Base-by-base conservation (phyloP, 2,329 filamentous ascomycete genomes). In the Pseudogymnoascus destructans region DNA sequence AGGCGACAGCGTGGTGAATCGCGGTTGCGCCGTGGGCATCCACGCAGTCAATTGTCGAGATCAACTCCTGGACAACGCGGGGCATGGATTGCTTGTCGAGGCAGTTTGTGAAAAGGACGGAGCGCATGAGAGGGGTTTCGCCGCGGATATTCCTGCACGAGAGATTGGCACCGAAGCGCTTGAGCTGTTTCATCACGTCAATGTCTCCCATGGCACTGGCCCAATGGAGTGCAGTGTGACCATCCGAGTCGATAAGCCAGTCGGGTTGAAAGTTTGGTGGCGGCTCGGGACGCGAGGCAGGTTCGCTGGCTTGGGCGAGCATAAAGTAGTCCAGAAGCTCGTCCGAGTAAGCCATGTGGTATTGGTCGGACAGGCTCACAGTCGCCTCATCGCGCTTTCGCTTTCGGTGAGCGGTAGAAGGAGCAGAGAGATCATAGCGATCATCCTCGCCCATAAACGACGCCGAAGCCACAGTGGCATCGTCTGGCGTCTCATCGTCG, bases 151-250 rank as follows among this genome's bases (percentile, higher is more conserved):
- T 91, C 58, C 85, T 79, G 2, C 85, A 82, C 27, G 82, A 81
- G 13, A 89, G 77, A 61, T 82, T 82, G 9, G 92, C 90, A 40
- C 87, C 85, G 61, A 91, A 89, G 38, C 83, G 79, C 65, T 93
- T 86, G 15, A 98, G 77, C 70, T 95, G 87, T 70, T 86, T 89
- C 61, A 96, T 89, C 13, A 97, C 88, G 55, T 92, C 87, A 27
- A 96, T 77, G 64, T 97, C 93, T 60, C 93, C 93, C 92, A 98
- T 98, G 21, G 93, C 89, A 57, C 89, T 90, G 15, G 91, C 93
- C 93, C 93, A 98, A 69, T 98, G 93, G 64, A 98, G 79, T 5
- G 92, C 91, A 2, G 90, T 95, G 68, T 97, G 91, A 8, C 86
- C 85, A 66, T 95, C 90, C 42, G 90, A 87, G 69, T 98, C 93